phyloP scores from a whole-genome alignment of 1,139 yeast genomes.

The Blastobotrys raffinosifermentans region DNA sequence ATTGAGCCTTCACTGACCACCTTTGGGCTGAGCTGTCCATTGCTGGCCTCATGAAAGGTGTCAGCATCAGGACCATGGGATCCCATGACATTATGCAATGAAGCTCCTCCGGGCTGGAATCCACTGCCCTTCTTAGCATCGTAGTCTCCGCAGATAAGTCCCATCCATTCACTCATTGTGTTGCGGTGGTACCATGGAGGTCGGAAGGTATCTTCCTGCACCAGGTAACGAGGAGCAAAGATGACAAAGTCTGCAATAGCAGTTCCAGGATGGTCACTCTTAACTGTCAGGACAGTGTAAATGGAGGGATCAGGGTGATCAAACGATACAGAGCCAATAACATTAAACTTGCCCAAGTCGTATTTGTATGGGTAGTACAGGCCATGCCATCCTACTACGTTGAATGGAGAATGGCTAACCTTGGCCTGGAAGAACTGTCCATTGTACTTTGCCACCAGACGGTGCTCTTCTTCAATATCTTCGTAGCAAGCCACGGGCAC shows the following conservation, averaged over 20 bases:
- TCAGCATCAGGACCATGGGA: conserved; percentile 29
- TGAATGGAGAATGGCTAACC: conserved; percentile 27
- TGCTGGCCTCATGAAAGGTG: conserved; percentile 24
- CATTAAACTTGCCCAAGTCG: conserved; percentile 26
- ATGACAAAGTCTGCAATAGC: conserved; percentile 31
- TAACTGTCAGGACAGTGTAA: conserved; percentile 28
- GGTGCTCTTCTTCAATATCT: conserved; percentile 16
- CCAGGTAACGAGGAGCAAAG: conserved; percentile 31
- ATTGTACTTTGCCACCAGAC: conserved; percentile 22
- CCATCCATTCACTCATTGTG: conserved; percentile 31
- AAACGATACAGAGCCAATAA: conserved; percentile 28
- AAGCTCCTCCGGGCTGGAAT: conserved; percentile 31
- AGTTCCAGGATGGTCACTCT: conserved; percentile 25
- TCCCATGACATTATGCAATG: conserved; percentile 29
- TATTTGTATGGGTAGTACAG: conserved; percentile 30
- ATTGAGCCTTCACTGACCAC: conserved; percentile 27
- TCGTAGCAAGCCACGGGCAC: conserved; percentile 22
- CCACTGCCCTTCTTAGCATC: conserved; percentile 28
- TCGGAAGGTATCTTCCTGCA: conserved; percentile 29
- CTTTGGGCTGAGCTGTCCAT: conserved; percentile 19
- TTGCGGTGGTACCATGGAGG: conserved; percentile 32
- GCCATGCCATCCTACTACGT: conserved; percentile 32
- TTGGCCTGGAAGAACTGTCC: conserved; percentile 22
- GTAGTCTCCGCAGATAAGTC: conserved; percentile 27
- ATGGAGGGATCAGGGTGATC: conserved; percentile 30